These are phyloP conservation scores for Globisporangium paddicum DNA, from an alignment of 352 stramenopile species.

Conservation along the genomic window DNA sequence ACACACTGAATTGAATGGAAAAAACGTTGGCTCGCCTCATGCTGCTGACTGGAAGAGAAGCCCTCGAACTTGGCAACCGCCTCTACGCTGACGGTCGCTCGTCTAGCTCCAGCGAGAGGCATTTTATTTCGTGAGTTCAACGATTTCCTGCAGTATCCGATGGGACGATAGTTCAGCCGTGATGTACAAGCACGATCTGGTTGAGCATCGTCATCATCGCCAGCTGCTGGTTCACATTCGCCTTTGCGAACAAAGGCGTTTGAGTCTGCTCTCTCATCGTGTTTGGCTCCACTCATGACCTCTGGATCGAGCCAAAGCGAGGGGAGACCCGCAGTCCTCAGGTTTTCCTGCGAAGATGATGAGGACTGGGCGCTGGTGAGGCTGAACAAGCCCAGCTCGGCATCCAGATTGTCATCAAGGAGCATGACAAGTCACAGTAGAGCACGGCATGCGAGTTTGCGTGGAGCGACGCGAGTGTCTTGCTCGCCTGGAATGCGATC, in stretches of 20 bases:
- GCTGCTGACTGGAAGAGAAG: too few relatives aligned
- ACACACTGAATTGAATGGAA: too few relatives aligned
- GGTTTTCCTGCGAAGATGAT: conserved; percentile 9
- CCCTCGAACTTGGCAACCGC: not conserved
- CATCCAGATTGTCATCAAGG: conserved; percentile 15
- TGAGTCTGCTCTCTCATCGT: conserved; percentile 20
- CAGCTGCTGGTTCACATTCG: not conserved
- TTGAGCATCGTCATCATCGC: conserved; percentile 2
- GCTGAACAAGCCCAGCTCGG: conserved; percentile 32
- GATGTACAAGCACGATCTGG: not conserved
- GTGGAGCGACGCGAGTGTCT: not conserved
- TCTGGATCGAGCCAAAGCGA: conserved; percentile 29
- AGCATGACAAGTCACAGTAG: conserved; percentile 21
- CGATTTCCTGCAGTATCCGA: not conserved
- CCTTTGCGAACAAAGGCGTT: conserved; percentile 19
- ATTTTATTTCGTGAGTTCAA: not conserved
- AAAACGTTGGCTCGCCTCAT: too few relatives aligned
- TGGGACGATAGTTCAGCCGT: not conserved
- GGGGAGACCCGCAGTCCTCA: conserved; percentile 5
- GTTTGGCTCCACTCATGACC: conserved; percentile 19
- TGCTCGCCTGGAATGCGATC: conserved; percentile 1
- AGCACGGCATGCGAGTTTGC: not conserved
- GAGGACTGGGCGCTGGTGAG: conserved; percentile 7
- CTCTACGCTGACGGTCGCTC: not conserved
- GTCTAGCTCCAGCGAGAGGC: not conserved